These are phyloP conservation scores for Linaria vulgaris DNA, from an alignment of 257 asterid genomes.

Conservation along the genomic window DNA sequence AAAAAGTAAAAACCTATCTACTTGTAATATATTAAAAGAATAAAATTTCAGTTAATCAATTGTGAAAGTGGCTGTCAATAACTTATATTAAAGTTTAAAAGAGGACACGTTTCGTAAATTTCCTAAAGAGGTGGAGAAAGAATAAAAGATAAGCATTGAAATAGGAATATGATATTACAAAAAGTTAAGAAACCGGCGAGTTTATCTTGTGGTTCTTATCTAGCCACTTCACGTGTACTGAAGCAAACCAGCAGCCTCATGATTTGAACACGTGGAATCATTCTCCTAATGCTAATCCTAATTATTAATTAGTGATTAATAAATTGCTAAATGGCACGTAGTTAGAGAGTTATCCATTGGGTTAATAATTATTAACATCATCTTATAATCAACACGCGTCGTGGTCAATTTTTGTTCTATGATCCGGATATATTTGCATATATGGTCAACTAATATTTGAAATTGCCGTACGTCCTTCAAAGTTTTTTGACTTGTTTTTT, in stretches of 20 bases:
- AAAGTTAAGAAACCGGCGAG: neutral
- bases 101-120: slow-evolving; percentile 39
- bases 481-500: no score
- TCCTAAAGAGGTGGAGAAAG: slow-evolving; percentile 20
- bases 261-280: slow-evolving; percentile 12
- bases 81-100: slow-evolving; percentile 24
- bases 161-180: no score
- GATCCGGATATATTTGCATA: no score
- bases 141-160: slow-evolving; percentile 44
- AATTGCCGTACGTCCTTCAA: no score
- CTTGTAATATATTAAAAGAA: no score
- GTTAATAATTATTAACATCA: slow-evolving; percentile 42
- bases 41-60: no score
- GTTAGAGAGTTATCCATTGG: slow-evolving; percentile 22
- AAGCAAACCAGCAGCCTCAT: slow-evolving; percentile 24
- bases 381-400: slow-evolving; percentile 35
- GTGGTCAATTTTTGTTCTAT: slow-evolving; percentile 31
- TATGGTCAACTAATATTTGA: no score
- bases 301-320: neutral
- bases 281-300: slow-evolving; percentile 1
- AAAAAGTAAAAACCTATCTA: no score
- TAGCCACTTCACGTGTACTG: slow-evolving; percentile 35
- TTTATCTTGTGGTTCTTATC: slow-evolving; percentile 50
- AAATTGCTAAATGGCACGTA: slow-evolving; percentile 21
- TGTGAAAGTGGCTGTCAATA: slow-evolving; percentile 28